Base-by-base conservation (phyloP, 208 protist species). In the Kentomonas sorsogonicus region DNA sequence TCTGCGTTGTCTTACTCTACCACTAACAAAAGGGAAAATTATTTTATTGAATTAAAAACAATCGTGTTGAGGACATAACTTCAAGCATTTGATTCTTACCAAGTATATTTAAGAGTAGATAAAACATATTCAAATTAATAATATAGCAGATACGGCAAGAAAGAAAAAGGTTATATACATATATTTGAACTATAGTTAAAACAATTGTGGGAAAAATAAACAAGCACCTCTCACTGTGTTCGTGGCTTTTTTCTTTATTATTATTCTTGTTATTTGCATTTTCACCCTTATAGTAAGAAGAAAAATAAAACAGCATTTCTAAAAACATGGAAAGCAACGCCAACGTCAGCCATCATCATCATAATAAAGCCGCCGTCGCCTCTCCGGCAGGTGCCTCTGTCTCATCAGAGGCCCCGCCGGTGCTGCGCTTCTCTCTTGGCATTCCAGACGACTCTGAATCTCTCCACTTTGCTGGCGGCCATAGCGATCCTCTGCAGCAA, bases 1-100 rank as follows among this genome's bases (percentile, higher is more conserved):
- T 57, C 20, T n/a, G 26, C 30, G 25, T 47, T 41, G 40, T 36
- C 50, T 50, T 58, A 46, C 26, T 43, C 22, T 56, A 16, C 15
- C 3, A 7, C 34, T 54, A 1, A 27, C 1, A 9, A 25, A 48
- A 25, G 11, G 9, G 45, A 26, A 16, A 38, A 29, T 43, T 62
- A 30, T 41, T 36, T 62, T 13, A 18, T 53, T 15, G 40, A 33
- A 33, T 53, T 31, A 39, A 15, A 22, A 20, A 27, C 15, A 55
- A 11, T 16, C 18, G 10, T 6, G 29, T 23, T 10, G 10, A 20
- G n/a, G 47, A 15, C 45, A n/a, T 11, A 41, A 59, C 53, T 25
- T 43, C 34, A 38, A 22, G n/a, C 18, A 23, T 16, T 18, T 33
- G 25, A 15, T 40, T 40, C 36, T n/a, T 40, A 15, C 11, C 15